phyloP scores from a whole-genome alignment of 441 rosid species.

The Manihot esculenta region DNA sequence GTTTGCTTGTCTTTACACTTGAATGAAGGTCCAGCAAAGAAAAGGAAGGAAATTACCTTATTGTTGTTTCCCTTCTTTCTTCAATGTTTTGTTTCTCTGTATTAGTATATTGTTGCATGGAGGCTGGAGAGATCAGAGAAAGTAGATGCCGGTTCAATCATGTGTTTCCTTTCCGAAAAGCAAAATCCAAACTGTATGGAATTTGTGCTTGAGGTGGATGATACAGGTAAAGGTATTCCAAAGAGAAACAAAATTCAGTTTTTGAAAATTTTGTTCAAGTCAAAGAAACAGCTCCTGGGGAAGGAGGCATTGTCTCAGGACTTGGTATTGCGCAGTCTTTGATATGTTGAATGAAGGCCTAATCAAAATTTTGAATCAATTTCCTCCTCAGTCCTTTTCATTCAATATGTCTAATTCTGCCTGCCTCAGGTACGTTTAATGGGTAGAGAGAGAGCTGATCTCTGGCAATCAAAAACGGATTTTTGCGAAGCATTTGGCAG shows the following conservation, averaged over 20 bases:
- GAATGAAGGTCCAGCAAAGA: no score
- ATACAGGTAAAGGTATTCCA: slow-evolving; percentile 88
- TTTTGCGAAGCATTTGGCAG: slow-evolving; percentile 91
- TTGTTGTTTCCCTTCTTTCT: no score
- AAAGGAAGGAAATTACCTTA: no score
- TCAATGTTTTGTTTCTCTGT: no score
- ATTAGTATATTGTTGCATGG: no score
- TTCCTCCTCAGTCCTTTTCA: no score
- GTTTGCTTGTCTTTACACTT: no score
- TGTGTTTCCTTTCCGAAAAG: neutral
- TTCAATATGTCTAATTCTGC: neutral
- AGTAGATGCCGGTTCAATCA: no score
- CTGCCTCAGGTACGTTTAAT: slow-evolving; percentile 58
- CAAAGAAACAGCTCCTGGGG: no score
- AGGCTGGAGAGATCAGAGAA: no score
- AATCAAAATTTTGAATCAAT: no score
- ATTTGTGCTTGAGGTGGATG: slow-evolving; percentile 73
- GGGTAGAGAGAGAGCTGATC: slow-evolving; percentile 80
- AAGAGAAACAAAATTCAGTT: slow-evolving; percentile 56
- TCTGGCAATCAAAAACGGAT: slow-evolving; percentile 80
- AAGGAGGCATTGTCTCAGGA: slow-evolving; percentile 84
- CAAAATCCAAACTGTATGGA: slow-evolving; percentile 37
- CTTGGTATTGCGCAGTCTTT: slow-evolving; percentile 94
- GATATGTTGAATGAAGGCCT: slow-evolving; percentile 33
- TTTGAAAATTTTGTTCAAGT: slow-evolving; percentile 86